These are phyloP conservation scores for Aphanomyces stellatus DNA, from an alignment of 352 stramenopile species.

Conservation along the genomic window DNA sequence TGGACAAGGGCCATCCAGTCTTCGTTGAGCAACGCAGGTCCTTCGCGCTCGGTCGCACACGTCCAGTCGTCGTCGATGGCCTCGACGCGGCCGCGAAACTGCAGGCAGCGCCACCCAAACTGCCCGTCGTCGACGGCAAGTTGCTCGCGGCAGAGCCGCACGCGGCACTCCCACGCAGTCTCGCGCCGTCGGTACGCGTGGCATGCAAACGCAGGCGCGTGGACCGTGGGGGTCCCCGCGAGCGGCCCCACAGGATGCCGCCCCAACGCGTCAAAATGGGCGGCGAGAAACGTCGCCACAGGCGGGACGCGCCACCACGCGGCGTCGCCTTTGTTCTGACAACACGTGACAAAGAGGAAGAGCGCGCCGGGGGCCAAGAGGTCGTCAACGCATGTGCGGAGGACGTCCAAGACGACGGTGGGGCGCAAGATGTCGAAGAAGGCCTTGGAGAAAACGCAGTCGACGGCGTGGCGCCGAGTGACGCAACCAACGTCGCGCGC, in stretches of 20 bases:
- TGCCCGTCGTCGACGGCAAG: neutral
- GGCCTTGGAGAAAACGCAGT: neutral
- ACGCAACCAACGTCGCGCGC: neutral
- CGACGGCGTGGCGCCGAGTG: neutral
- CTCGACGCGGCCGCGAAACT: neutral
- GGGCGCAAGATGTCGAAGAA: neutral
- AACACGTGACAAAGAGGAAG: neutral
- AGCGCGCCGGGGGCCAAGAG: neutral
- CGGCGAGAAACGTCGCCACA: neutral
- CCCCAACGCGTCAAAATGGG: neutral
- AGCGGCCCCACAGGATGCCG: neutral
- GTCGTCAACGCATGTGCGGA: neutral
- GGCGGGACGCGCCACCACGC: neutral
- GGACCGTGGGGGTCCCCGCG: neutral
- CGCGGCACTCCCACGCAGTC: neutral
- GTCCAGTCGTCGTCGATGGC: neutral
- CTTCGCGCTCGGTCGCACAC: neutral
- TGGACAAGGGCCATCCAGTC: neutral
- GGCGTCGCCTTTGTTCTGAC: too few species aligned
- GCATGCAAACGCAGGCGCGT: neutral
- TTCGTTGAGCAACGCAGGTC: neutral
- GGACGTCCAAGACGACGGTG: neutral
- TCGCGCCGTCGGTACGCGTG: neutral
- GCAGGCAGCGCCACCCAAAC: neutral
- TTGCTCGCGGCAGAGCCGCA: neutral